Conservation (phyloP, 1,139 yeast species). For the Williopsis jadinii region DNA sequence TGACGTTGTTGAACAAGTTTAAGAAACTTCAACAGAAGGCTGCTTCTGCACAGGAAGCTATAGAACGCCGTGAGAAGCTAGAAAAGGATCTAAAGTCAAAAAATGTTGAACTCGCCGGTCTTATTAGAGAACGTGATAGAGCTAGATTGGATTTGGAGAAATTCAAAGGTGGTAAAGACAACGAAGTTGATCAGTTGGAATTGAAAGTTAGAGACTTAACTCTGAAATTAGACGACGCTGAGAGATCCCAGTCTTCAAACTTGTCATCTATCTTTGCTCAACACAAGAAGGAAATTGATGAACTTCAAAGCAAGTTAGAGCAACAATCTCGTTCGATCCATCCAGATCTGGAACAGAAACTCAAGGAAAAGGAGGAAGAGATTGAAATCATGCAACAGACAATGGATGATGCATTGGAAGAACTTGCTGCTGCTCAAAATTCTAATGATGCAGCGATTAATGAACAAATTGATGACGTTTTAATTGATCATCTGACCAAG, state of each 20-base stretch:
- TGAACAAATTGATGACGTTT: conserved; percentile 52
- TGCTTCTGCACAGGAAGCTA: conserved; percentile 88
- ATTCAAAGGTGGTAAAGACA: conserved; percentile 56
- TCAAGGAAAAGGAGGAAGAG: conserved; percentile 71
- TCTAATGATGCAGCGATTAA: conserved; percentile 49
- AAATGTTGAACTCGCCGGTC: conserved; percentile 81
- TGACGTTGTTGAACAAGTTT: conserved; percentile 69
- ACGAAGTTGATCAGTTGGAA: conserved; percentile 60
- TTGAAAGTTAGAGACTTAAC: conserved; percentile 60
- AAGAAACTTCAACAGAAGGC: conserved; percentile 86
- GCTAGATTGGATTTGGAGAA: conserved; percentile 81
- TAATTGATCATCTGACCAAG: conserved; percentile 43
- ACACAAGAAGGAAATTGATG: conserved; percentile 52
- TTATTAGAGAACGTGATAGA: conserved; percentile 84
- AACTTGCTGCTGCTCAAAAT: conserved; percentile 49
- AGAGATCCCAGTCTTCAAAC: conserved; percentile 62
- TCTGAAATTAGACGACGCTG: conserved; percentile 54
- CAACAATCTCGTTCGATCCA: conserved; percentile 14
- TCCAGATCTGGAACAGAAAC: conserved; percentile 36
- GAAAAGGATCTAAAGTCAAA: conserved; percentile 83
- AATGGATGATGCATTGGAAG: conserved; percentile 64
- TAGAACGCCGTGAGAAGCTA: conserved; percentile 73
- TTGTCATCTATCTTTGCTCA: conserved; percentile 53
- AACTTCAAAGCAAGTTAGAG: conserved; percentile 34
- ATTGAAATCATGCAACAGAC: conserved; percentile 75